Evolutionary conservation across 2,329 filamentous ascomycete species (phyloP), one percentile per base, ranked within the genome.

Genomic region (Phaeosphaeria sp.): DNA sequence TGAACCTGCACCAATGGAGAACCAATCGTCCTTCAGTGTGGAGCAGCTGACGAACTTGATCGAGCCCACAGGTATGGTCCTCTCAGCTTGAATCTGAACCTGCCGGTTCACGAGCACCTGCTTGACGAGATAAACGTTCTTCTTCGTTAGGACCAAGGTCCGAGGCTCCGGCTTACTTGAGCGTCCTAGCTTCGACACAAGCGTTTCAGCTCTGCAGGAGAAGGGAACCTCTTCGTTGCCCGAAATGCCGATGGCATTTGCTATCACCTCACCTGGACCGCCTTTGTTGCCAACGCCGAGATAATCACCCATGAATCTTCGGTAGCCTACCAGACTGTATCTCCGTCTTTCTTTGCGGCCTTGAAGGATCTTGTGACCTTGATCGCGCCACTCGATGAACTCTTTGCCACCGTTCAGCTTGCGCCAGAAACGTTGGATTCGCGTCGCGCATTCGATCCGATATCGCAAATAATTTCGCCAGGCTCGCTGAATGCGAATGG

Each of bases 401-500:
- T 97, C 93, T 45, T 93, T 89, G 43, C 94, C 94, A 15, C 92
- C 91, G 57, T 91, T 91, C 81, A 96, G 93, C 79, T 95, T 93
- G 70, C 94, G 87, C 93, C 93, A 99, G 82, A 97, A 93, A 43
- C 92, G 87, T 76, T 98, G 95, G 65, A 99, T 98, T 33, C 95
- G 88, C 15, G 90, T 97, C 6, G 95, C 95, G 57, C 92, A 95
- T 78, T 99, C 95, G 24, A 88, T 90, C 45, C 95, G 88, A 78
- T 98, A 98, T 5, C 94, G 89, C 42, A 98, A 85, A 73, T 97
- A 98, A 51, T 96, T 96, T 69, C 95, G 87, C 95, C 95, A 99
- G 73, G 96, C 95, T 67, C 95, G 87, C 80, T 99, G 95, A 58
- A 99, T 98, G 57, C 95, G 88, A 59, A 94, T 96, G 3, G 95